Evolutionary conservation across 179 eudicot species (phyloP).

Genomic region (Carnegiea gigantea): DNA sequence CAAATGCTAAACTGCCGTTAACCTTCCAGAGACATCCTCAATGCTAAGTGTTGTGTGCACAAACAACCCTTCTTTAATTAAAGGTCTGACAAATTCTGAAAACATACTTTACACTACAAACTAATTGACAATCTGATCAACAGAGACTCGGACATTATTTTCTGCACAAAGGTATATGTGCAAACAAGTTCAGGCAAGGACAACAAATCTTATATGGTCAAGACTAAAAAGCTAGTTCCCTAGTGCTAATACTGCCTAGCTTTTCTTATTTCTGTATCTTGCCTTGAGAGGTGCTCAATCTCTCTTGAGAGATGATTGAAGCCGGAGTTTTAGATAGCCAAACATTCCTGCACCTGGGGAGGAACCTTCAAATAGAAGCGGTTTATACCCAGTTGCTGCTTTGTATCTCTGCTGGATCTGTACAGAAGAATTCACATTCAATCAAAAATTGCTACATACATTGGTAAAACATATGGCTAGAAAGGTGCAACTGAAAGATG

Average conservation of each 20-base stretch:
- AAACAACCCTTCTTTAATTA: neutral
- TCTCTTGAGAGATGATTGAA: constrained; percentile 27
- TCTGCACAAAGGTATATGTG: neutral
- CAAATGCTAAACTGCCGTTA: too few species aligned
- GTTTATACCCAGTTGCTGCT: constrained; percentile 82
- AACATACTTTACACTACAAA: neutral
- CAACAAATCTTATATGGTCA: too few species aligned
- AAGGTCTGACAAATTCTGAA: neutral
- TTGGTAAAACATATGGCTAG: neutral
- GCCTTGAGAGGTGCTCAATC: constrained; percentile 8
- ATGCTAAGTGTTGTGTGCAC: neutral
- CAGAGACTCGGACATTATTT: neutral
- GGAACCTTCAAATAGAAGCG: constrained; percentile 88
- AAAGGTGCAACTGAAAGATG: neutral
- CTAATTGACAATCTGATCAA: neutral
- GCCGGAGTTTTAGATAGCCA: constrained; percentile 76
- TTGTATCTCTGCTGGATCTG: constrained; percentile 88
- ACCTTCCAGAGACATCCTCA: too few species aligned
- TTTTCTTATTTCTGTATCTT: neutral
- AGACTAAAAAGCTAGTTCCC: neutral
- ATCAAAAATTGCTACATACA: neutral
- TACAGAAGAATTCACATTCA: constrained; percentile 17
- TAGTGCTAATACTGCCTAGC: neutral
- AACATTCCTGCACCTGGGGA: constrained; percentile 98
- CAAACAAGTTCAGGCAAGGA: neutral